Base-by-base conservation (phyloP, 1,284 basidiomycete species). In the Agroathelia rolfsii region DNA sequence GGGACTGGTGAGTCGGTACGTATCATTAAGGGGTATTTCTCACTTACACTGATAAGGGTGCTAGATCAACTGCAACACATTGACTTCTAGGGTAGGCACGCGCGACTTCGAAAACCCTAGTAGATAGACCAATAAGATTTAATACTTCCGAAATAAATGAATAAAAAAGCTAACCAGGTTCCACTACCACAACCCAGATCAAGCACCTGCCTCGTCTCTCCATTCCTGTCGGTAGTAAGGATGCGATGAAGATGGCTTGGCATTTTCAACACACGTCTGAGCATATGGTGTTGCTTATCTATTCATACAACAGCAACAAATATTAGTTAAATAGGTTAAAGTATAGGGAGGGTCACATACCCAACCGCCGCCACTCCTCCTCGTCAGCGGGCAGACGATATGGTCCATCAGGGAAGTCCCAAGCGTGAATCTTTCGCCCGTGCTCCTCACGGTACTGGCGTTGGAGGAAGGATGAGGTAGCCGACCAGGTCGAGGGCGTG, bases 121-220 rank as follows among this genome's bases (percentile, higher is more conserved):
- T 21, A 26, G 35, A 35, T 21, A 37, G 45, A 23, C 41, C 41
- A 31, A 37, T 35, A 39, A 24, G 30, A 11, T 22, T 7, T 5
- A 26, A 30, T 16, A 36, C 30, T 17, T n/a, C 24, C 13, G 17
- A 34, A 9, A 24, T 14, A 26, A 32, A 34, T 26, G 35, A 21
- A 20, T 28, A 28, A 36, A 26, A 24, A 31, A 50, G 45, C 65
- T 44, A 43, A 80, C 83, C 82, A 86, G 41, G 64, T 70, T 24
- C 82, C 82, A 41, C 75, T 78, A 18, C 82, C 82, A 50, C 82
- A 84, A 6, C 81, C 82, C 20, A 86, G 61, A 54, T 86, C 83
- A n/a, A 85, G 59, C 32, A 67, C 62, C 3, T 71, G 58, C 51
- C 82, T 84, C 12, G 55, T 56, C 44, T 74, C 66, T 7, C 66